These are phyloP conservation scores for Pyrenophora graminea DNA, from an alignment of 2,329 filamentous ascomycete genomes.

Conservation along the genomic window DNA sequence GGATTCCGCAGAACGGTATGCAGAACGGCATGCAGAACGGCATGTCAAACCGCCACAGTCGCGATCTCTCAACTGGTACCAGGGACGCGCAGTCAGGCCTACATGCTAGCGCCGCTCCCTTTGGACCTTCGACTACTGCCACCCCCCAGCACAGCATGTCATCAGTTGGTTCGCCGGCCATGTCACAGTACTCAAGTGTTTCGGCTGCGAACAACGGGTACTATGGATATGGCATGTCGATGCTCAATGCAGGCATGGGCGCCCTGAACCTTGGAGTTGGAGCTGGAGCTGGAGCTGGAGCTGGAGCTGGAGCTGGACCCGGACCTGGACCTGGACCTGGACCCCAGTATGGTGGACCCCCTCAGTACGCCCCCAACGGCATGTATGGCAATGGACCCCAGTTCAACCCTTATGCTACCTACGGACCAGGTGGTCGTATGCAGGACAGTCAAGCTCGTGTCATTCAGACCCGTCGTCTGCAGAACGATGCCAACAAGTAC, in stretches of 20 bases:
- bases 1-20: conserved; percentile 70
- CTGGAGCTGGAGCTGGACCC: neutral
- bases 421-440: conserved; percentile 55
- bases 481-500: conserved; percentile 73
- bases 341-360: conserved; percentile 47
- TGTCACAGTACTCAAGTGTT: conserved; percentile 40
- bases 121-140: conserved; percentile 65
- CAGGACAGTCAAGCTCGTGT: conserved; percentile 77
- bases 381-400: conserved; percentile 30
- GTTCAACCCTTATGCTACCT: conserved; percentile 40
- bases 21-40: conserved; percentile 61
- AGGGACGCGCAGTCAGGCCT: conserved; percentile 68
- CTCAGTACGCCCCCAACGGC: conserved; percentile 27
- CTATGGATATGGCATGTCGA: conserved; percentile 62
- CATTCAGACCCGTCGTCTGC: conserved; percentile 74
- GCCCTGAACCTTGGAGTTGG: conserved; percentile 54
- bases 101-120: conserved; percentile 78
- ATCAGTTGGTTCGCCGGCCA: conserved; percentile 36
- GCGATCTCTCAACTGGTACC: conserved; percentile 64
- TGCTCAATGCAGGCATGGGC: conserved; percentile 71
- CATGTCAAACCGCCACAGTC: conserved; percentile 70
- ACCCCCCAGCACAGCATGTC: conserved; percentile 27
- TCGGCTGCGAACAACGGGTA: conserved; percentile 39
- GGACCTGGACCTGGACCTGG: conserved; percentile 21
- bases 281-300: conserved; percentile 12